Percentiles rank a stretch among this genome's conserved stretches.
Evolutionary conservation across 2,329 filamentous ascomycete species (phyloP).

Genomic region (Pezicula radicicola): DNA sequence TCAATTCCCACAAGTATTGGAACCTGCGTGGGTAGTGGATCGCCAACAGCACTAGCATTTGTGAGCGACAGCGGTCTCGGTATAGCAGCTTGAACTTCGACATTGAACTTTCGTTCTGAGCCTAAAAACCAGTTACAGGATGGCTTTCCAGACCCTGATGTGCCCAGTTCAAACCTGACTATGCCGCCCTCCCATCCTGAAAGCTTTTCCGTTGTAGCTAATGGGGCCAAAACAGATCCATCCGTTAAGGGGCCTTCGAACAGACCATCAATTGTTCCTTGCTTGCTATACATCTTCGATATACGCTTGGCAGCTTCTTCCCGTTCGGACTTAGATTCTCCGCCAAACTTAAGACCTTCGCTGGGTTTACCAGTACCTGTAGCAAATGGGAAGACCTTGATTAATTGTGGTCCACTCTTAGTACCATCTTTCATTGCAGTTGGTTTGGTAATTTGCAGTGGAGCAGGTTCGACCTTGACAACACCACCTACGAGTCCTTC

Average conservation of each 20-base stretch:
- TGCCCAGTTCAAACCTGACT: conserved; percentile 68
- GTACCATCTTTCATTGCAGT: conserved; percentile 47
- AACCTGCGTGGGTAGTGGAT: conserved; percentile 49
- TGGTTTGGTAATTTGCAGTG: conserved; percentile 32
- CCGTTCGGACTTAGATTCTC: conserved; percentile 78
- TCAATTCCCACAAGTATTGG: conserved; percentile 82
- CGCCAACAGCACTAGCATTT: conserved; percentile 44
- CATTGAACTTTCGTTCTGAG: conserved; percentile 66
- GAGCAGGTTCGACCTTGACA: conserved; percentile 81
- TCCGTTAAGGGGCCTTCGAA: conserved; percentile 86
- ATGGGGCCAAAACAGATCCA: conserved; percentile 69
- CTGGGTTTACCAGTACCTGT: conserved; percentile 50
- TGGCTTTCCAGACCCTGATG: conserved; percentile 43
- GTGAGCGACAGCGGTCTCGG: conserved; percentile 57
- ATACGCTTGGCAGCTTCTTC: conserved; percentile 75
- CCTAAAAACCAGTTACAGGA: conserved; percentile 70
- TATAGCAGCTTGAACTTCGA: conserved; percentile 76
- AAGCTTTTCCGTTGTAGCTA: conserved; percentile 46
- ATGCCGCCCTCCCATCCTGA: conserved; percentile 81
- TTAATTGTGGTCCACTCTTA: conserved; percentile 45
- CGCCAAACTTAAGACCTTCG: conserved; percentile 78
- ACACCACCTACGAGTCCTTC: conserved; percentile 79
- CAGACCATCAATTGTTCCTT: conserved; percentile 55
- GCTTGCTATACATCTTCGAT: conserved; percentile 64
- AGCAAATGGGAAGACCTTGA: conserved; percentile 82